Base-by-base conservation (phyloP, 1,139 yeast genomes). In the Kurtzmaniella natalensis region DNA sequence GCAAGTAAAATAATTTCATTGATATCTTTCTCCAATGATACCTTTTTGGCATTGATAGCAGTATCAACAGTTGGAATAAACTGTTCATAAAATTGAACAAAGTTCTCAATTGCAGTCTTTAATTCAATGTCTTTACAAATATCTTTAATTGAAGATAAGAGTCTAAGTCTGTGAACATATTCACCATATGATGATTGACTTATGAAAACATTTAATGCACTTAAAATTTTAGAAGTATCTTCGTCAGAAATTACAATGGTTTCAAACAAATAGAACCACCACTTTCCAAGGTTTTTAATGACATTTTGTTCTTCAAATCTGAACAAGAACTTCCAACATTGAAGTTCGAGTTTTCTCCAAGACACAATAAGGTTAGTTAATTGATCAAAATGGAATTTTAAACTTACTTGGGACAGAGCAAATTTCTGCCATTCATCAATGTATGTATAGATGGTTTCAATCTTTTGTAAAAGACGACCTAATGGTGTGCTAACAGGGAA, bases 241-340 rank as follows among this genome's bases (percentile, higher is more conserved):
- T 49, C 51, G 7, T 48, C 41, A 4, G 82, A 81, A 22, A 76
- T 46, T n/a, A 78, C 57, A 10, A 87, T 69, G 8, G 80, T 76
- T 54, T 92, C 97, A 51, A 81, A 89, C 34, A 92, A 63, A 52
- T 88, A 77, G 61, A 82, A 89, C 96, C 96, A 92, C 94, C 95
- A 87, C 44, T 74, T 75, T 13, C 95, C 88, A 35, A 81, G 62
- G 6, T 59, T 64, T 31, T 64, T 64, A 38, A 71, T 70, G n/a
- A 74, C 52, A 0, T 61, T 59, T 10, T 47, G 42, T 35, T 82
- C 87, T 54, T 92, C 98, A 36, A 72, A 66, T 14, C 59, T 66
- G 50, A 94, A 83, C 30, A 94, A 67, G 5, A 80, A 68, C 35
- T 79, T 79, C 97, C 97, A 94, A 3, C 95, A 80, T 0, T 81